These are phyloP conservation scores for Taiozyma sp. DNA, from an alignment of 1,139 yeast species.

Conservation along the genomic window DNA sequence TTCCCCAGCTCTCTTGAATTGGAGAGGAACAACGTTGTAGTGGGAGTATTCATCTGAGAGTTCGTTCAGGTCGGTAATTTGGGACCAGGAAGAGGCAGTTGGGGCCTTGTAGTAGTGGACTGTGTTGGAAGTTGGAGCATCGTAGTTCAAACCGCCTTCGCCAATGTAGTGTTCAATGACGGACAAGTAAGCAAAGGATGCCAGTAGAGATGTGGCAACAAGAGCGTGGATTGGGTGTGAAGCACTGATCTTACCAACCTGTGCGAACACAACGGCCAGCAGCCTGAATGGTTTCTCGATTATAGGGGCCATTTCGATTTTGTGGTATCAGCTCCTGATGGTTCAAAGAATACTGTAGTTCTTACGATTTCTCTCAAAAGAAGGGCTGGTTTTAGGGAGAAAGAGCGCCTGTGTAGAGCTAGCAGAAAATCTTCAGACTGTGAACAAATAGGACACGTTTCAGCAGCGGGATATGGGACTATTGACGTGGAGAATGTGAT, in stretches of 20 bases:
- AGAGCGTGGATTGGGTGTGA: conserved; percentile 88
- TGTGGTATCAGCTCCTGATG: neutral
- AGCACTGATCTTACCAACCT: conserved; percentile 64
- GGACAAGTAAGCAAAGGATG: conserved; percentile 78
- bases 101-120: conserved; percentile 23
- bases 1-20: conserved; percentile 43
- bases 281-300: conserved; percentile 18
- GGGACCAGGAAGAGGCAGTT: conserved; percentile 38
- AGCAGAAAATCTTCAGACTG: neutral
- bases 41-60: conserved; percentile 37
- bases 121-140: conserved; percentile 8
- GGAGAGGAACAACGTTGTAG: conserved; percentile 49
- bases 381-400: neutral
- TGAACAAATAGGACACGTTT: neutral
- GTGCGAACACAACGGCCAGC: conserved; percentile 29
- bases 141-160: conserved; percentile 18
- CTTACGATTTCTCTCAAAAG: neutral
- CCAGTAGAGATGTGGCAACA: conserved; percentile 66
- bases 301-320: neutral
- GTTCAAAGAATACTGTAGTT: neutral
- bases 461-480: neutral
- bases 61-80: conserved; percentile 31
- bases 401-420: neutral
- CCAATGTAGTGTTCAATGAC: conserved; percentile 78
- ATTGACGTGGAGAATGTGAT: neutral